Base-by-base conservation (phyloP, 176 grass and related monocot species). In the Oryza australiensis region DNA sequence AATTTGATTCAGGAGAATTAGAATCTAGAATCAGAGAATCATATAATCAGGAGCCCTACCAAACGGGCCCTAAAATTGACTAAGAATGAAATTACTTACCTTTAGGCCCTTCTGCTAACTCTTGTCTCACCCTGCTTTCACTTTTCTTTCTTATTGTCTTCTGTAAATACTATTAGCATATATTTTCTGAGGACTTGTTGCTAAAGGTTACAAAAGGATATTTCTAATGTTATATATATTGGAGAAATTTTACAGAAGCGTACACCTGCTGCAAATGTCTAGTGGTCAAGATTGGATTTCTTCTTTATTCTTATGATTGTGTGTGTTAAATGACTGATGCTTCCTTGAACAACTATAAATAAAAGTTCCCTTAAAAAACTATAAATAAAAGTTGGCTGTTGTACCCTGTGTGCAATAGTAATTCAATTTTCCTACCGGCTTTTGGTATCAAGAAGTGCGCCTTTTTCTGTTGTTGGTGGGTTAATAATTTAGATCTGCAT, bases 281-380 rank as follows among this genome's bases (percentile, higher is more conserved):
- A 26, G 12, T 78, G 22, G 18, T 26, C 22, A 57, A 45, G 11
- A 32, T 53, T 32, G 34, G 11, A 32, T 53, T 53, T 53, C 7
- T 73, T 78, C 12, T 38, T 64, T 48, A 43, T 62, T 75, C 67
- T 37, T 74, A 67, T 55, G 13, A 74, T 74, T 83, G 26, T 16
- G 18, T 32, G 5, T 73, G 12, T 72, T 55, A 78, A 32, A 63
- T 57, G 33, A 26, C 72, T 59, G 67, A 72, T 83, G 73, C 53
- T 71, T n/a, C n/a, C 85, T 76, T 62, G 27, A 35, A 69, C 23
- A 57, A 64, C 33, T 57, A 12, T 62, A n/a, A 35, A 59, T 62
- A 72, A 78, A 57, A 32, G 7, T 24, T 69, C n/a, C n/a, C 85
- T 76, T 62, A 22, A 35, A 69, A 16, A 57, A 64, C 33, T 57